A percentile compares a stretch with the other conserved stretches of the same genome.
Conservation (phyloP, 179 eudicot species). For the Carnegiea gigantea region DNA sequence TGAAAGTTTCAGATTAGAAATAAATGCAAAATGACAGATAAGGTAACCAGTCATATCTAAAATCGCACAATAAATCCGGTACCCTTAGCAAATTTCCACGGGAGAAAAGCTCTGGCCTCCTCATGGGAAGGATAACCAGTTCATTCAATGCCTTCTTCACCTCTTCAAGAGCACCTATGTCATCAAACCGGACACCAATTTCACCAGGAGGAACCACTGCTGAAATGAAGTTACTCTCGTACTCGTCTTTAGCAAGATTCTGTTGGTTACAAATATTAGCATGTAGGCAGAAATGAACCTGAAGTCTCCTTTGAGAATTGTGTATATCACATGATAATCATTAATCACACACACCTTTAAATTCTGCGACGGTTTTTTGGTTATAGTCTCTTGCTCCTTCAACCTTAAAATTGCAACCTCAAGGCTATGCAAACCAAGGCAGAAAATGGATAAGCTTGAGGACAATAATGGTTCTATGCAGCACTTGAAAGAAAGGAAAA, state of each 20-base stretch:
- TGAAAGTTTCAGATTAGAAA: conserved; percentile 24
- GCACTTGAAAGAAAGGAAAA: not conserved
- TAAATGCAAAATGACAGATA: not conserved
- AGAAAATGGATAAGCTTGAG: not conserved
- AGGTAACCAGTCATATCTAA: not conserved
- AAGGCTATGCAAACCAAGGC: conserved; percentile 45
- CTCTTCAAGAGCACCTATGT: conserved; percentile 98
- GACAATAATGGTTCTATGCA: conserved; percentile 9
- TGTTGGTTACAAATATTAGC: conserved; percentile 31
- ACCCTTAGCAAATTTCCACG: conserved; percentile 96
- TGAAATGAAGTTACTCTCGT: conserved; percentile 91
- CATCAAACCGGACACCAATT: conserved; percentile 90
- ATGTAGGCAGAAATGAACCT: conserved; percentile 1
- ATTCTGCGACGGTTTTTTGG: conserved; percentile 77
- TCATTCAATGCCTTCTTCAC: conserved; percentile 92
- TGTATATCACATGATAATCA: not conserved
- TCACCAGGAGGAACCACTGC: conserved; percentile 97
- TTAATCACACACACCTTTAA: conserved; percentile 59
- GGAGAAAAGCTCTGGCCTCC: conserved; percentile 92
- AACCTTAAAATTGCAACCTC: conserved; percentile 81
- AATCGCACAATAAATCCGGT: conserved; percentile 24
- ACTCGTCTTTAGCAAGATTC: conserved; percentile 98
- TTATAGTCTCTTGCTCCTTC: conserved; percentile 72
- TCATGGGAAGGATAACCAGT: conserved; percentile 97
- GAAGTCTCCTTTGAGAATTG: not conserved